A percentile compares a stretch with the other conserved stretches of the same genome.
Conservation (phyloP, 257 asterid genomes). For the Avicennia marina region DNA sequence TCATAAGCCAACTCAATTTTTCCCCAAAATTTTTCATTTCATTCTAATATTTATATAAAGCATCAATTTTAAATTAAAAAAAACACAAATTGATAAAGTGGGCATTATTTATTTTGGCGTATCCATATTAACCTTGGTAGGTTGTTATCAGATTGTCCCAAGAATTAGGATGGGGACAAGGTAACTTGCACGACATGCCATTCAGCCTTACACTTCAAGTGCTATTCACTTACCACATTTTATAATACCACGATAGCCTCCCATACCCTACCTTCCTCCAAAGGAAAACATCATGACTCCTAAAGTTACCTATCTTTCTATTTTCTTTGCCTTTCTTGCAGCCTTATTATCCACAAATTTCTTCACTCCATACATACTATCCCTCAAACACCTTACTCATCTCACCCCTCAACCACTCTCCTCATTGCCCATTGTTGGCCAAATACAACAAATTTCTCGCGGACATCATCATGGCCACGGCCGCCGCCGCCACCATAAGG, state of each 20-base stretch:
- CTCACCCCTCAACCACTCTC: slow-evolving; percentile 23
- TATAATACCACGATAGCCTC: slow-evolving; percentile 8
- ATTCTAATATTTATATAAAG: too few species aligned
- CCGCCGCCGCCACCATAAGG: slow-evolving; percentile 25
- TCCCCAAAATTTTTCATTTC: too few species aligned
- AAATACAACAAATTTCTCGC: neutral
- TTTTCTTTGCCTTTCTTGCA: slow-evolving; percentile 49
- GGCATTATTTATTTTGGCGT: too few species aligned
- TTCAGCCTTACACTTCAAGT: slow-evolving; percentile 49
- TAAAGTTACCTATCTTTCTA: slow-evolving; percentile 35
- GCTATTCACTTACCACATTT: slow-evolving; percentile 20
- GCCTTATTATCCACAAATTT: slow-evolving; percentile 39
- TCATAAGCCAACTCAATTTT: too few species aligned
- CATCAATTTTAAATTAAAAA: too few species aligned
- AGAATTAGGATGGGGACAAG: slow-evolving; percentile 34
- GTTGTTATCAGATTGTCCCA: slow-evolving; percentile 27
- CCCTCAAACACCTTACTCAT: slow-evolving; percentile 11
- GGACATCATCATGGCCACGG: slow-evolving; percentile 2
- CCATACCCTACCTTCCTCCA: neutral
- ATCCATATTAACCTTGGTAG: too few species aligned
- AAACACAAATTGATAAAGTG: too few species aligned
- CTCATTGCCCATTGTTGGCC: neutral
- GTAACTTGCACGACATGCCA: slow-evolving; percentile 71
- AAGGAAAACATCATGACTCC: slow-evolving; percentile 27
- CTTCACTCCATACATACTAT: neutral